These are phyloP conservation scores for Prinsepia uniflora DNA, from an alignment of 306 rosid genomes.

Conservation along the genomic window DNA sequence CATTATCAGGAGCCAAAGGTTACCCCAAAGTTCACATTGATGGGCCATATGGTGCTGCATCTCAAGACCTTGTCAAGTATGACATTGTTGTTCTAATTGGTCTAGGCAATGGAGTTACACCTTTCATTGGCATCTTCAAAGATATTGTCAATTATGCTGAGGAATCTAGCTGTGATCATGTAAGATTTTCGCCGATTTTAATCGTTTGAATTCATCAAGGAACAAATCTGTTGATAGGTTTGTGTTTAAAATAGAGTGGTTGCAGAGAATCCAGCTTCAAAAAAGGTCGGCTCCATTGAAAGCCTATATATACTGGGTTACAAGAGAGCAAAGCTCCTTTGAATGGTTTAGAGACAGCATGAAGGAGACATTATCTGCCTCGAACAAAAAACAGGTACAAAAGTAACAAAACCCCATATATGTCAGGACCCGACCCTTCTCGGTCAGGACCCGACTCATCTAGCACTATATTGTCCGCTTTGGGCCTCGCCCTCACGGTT, in stretches of 20 bases:
- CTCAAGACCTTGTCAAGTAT: constrained; percentile 84
- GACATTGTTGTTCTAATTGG: constrained; percentile 71
- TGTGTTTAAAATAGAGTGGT: constrained; percentile 39
- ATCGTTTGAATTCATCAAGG: neutral
- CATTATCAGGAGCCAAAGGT: constrained; percentile 30
- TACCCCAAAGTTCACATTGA: constrained; percentile 75
- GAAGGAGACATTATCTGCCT: constrained; percentile 46
- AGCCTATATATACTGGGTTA: constrained; percentile 82
- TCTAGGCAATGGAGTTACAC: constrained; percentile 90
- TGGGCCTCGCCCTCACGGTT: no score
- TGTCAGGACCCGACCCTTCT: no score
- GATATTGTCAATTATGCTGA: constrained; percentile 42
- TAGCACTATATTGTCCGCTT: no score
- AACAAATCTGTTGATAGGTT: neutral
- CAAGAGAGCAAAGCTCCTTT: constrained; percentile 86
- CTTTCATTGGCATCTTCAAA: constrained; percentile 87
- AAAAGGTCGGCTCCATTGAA: constrained; percentile 56
- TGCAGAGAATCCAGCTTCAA: constrained; percentile 41
- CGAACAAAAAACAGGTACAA: constrained; percentile 58
- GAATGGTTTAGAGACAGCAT: constrained; percentile 85
- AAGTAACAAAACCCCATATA: neutral
- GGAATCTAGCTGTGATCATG: constrained; percentile 31
- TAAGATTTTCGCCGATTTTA: constrained; percentile 19
- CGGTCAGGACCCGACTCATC: no score
- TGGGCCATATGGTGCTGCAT: constrained; percentile 85